phyloP scores from a whole-genome alignment of 2,329 filamentous ascomycete genomes.

The Aspergillus pseudoviridinutans region DNA sequence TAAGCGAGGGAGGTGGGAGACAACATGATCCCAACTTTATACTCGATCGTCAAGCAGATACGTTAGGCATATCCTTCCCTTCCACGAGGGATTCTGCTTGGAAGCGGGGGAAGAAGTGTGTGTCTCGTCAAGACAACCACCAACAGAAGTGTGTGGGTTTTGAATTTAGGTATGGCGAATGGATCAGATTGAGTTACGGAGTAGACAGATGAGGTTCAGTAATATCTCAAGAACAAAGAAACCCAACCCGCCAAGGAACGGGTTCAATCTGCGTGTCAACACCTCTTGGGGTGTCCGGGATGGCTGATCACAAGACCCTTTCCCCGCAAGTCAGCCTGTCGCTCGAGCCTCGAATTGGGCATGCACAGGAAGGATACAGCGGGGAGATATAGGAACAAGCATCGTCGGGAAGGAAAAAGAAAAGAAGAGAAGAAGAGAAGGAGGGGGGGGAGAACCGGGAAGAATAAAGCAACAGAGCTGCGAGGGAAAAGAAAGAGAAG shows the following conservation, averaged over 20 bases:
- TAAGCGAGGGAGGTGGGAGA: conserved; percentile 17
- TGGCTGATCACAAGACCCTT: neutral
- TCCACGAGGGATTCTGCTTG: neutral
- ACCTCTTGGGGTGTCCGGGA: neutral
- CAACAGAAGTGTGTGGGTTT: neutral
- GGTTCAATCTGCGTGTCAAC: neutral
- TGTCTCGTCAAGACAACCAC: neutral
- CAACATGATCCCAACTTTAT: conserved; percentile 13
- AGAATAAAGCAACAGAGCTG: neutral
- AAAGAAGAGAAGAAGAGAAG: neutral
- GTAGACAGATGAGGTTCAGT: neutral
- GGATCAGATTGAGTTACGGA: neutral
- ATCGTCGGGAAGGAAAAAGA: neutral
- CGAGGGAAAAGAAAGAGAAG: conserved; percentile 1
- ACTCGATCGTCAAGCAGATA: neutral
- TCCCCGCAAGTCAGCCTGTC: neutral
- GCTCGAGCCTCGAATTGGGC: neutral
- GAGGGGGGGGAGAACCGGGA: neutral
- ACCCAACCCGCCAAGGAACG: neutral
- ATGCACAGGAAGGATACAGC: neutral
- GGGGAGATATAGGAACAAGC: neutral
- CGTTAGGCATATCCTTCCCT: neutral
- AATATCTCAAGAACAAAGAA: neutral
- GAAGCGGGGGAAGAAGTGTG: neutral
- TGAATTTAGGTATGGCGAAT: neutral